phyloP scores from a whole-genome alignment of 2,329 filamentous ascomycete genomes.

The Trichoderma polysporum region DNA sequence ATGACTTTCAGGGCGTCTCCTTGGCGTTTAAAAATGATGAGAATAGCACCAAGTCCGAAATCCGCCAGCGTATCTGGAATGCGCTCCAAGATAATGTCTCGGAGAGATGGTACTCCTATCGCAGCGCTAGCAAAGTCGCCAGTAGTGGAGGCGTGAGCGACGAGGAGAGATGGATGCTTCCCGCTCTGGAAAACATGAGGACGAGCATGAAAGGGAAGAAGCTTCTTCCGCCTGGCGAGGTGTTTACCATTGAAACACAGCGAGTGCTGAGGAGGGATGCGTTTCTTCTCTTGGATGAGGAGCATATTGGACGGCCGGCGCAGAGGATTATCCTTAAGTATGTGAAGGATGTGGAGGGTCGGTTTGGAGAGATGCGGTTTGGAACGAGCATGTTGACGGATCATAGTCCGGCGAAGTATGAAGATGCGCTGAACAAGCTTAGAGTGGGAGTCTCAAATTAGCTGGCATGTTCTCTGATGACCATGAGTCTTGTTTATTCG shows the following conservation, averaged over 20 bases:
- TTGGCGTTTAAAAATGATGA: conserved; percentile 72
- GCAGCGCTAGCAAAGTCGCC: conserved; percentile 36
- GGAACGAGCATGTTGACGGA: conserved; percentile 73
- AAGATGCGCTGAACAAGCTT: conserved; percentile 65
- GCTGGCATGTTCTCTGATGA: too few species aligned
- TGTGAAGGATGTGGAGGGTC: conserved; percentile 66
- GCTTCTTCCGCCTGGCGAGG: conserved; percentile 72
- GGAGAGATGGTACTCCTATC: conserved; percentile 55
- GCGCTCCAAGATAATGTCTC: conserved; percentile 61
- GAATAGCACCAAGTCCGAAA: conserved; percentile 63
- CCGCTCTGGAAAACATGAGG: conserved; percentile 64
- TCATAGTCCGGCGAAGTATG: conserved; percentile 73
- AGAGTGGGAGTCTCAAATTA: conserved; percentile 46
- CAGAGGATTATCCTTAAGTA: conserved; percentile 69
- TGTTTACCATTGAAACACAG: conserved; percentile 70
- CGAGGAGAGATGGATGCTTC: conserved; percentile 65
- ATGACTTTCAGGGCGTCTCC: conserved; percentile 72
- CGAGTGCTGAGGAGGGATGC: conserved; percentile 66
- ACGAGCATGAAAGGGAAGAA: conserved; percentile 68
- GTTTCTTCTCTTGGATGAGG: conserved; percentile 49
- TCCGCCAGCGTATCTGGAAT: conserved; percentile 65
- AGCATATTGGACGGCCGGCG: conserved; percentile 61
- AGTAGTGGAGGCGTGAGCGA: conserved; percentile 46
- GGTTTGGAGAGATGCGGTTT: conserved; percentile 70
- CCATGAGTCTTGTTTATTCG: too few species aligned